Base-by-base conservation (phyloP, 495 filamentous ascomycete species). In the Neohortaea acidophila region DNA sequence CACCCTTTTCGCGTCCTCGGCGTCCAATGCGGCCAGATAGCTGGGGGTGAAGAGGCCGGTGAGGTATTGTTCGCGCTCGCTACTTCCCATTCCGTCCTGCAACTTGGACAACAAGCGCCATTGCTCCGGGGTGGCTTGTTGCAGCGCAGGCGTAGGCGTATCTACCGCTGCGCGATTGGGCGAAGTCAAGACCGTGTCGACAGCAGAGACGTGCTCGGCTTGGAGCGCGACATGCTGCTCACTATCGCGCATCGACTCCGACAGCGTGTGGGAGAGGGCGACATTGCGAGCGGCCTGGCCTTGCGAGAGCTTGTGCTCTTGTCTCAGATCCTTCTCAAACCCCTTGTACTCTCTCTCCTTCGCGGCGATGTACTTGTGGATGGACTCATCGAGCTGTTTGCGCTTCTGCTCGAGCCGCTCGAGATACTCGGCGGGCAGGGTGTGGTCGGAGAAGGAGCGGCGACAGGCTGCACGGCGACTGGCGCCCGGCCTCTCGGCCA, bases 301-400 rank as follows among this genome's bases (percentile, higher is more conserved):
- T 21, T 34, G 8, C 19, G 28, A 24, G 23, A 13, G 31, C 38
- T 10, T 40, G 23, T 30, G 26, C 38, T 21, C 25, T 14, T 31
- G 25, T 8, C 27, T 7, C 38, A 32, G 14, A 14, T 6, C 19
- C 18, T 39, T 48, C 33, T 51, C 45, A 38, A 26, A 51, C 17
- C 20, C 11, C 33, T 48, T 47, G 31, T 48, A 51, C 24, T 51
- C 48, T 9, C 39, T 13, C 28, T 51, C 48, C 33, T 51, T 51
- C 4, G 28, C 18, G 1, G 48, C 48, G 15, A 47, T 44, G 21
- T 47, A 51, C 20, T 44, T 47, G 24, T 47, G 44, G 19, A 51
- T 48, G 14, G 30, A 39, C n/a, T 51, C 48, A 23, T 51, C 48
- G 18, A 51, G 28, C 36, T 48, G 48, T 22, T 36, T 43, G 24